Conservation (phyloP, 202 grass and related monocot species). For the Setaria italica region DNA sequence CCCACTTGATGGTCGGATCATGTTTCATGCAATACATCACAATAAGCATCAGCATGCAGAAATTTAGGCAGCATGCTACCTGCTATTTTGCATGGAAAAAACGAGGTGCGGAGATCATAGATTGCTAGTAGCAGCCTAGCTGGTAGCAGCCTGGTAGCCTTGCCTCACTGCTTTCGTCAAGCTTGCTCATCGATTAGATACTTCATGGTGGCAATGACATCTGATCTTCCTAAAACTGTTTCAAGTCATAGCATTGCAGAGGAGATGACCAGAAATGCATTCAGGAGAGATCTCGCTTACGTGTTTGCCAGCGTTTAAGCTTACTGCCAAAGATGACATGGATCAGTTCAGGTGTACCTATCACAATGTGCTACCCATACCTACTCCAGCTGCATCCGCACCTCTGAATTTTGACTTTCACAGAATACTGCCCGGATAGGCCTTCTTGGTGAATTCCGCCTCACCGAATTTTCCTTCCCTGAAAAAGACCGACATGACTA, state of each 20-base stretch:
- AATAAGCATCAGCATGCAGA: background rate
- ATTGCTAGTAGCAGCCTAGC: background rate
- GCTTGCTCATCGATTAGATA: background rate
- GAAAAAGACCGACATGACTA: conserved; percentile 53
- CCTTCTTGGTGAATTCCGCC: conserved; percentile 18
- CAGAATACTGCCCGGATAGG: background rate
- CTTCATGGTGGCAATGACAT: background rate
- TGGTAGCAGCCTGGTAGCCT: background rate
- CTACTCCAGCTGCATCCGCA: conserved; percentile 13
- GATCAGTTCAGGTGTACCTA: conserved; percentile 44
- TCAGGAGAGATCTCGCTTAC: conserved; percentile 25
- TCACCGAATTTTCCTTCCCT: conserved; percentile 7
- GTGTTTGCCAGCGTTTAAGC: conserved; percentile 37
- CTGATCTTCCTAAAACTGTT: conserved; percentile 12
- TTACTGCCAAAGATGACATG: conserved; percentile 24
- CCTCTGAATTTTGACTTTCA: conserved; percentile 32
- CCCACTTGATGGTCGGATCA: background rate
- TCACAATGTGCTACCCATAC: conserved; percentile 4
- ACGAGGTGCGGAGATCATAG: background rate
- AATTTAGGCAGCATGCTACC: background rate
- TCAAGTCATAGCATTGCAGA: background rate
- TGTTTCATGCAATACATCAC: background rate
- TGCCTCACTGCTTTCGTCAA: conserved; percentile 42
- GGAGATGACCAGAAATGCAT: conserved; percentile 2
- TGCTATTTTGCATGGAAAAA: background rate